These are phyloP conservation scores for Dalechampia spathulata DNA, from an alignment of 441 rosid species.

Conservation along the genomic window DNA sequence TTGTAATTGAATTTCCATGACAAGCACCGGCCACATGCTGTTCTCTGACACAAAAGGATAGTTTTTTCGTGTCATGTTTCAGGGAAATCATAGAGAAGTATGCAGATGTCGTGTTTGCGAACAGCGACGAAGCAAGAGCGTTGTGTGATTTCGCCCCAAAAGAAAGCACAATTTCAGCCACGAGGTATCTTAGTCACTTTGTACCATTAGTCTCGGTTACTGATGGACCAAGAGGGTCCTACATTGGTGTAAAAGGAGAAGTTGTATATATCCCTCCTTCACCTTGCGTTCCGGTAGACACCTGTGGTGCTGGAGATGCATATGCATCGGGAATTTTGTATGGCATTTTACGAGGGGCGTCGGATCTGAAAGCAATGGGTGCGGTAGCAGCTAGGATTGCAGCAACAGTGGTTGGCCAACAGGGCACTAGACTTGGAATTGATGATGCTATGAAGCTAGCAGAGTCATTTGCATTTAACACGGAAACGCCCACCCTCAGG, in stretches of 20 bases:
- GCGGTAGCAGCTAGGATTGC: slow-evolving; percentile 81
- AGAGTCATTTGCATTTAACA: slow-evolving; percentile 45
- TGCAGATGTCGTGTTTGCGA: slow-evolving; percentile 77
- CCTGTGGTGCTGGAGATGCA: slow-evolving; percentile 95
- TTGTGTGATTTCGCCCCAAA: slow-evolving; percentile 61
- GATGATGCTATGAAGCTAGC: slow-evolving; percentile 65
- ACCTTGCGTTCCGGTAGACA: slow-evolving; percentile 73
- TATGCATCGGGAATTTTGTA: slow-evolving; percentile 89
- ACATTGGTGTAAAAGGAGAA: slow-evolving; percentile 92
- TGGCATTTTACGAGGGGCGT: slow-evolving; percentile 60
- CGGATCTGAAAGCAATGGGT: slow-evolving; percentile 80
- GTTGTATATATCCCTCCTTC: slow-evolving; percentile 80
- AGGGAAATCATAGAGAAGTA: slow-evolving; percentile 89
- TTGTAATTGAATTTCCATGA: too few species aligned
- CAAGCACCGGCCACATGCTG: too few species aligned
- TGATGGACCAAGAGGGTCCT: slow-evolving; percentile 85
- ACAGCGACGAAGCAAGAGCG: slow-evolving; percentile 85
- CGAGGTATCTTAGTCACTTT: slow-evolving; percentile 90
- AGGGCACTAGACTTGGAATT: slow-evolving; percentile 82
- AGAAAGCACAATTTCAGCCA: slow-evolving; percentile 66
- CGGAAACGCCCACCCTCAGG: slow-evolving; percentile 27
- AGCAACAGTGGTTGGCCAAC: slow-evolving; percentile 84
- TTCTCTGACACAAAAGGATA: too few species aligned
- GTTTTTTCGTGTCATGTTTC: slow-evolving; percentile 11
- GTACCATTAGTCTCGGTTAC: slow-evolving; percentile 87